phyloP scores from a whole-genome alignment of 2,329 filamentous ascomycete genomes.

The Microdochium nivale region DNA sequence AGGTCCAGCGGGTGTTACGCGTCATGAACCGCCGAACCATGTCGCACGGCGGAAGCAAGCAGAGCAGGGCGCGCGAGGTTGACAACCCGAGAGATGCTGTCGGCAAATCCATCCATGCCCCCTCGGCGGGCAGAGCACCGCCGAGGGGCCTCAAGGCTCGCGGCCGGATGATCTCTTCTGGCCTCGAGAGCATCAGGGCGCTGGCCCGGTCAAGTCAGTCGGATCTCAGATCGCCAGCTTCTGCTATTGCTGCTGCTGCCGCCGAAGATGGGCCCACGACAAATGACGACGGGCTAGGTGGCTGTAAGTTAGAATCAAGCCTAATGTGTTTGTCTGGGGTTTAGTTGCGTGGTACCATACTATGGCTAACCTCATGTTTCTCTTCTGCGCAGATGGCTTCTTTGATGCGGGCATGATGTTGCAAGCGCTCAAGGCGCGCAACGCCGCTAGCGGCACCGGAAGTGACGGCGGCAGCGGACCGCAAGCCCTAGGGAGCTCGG shows the following conservation, averaged over 20 bases:
- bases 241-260: no score
- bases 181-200: constrained; percentile 32
- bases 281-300: constrained; percentile 83
- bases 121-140: constrained; percentile 5
- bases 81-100: constrained; percentile 22
- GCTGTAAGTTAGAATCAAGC: constrained; percentile 76
- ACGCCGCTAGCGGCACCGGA: constrained; percentile 30
- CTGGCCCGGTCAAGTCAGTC: constrained; percentile 4
- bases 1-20: constrained; percentile 77
- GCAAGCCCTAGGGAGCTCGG: constrained; percentile 43
- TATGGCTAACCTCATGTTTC: constrained; percentile 1
- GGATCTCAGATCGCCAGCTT: constrained; percentile 41
- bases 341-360: no score
- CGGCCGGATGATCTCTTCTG: constrained; percentile 59
- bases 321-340: no score
- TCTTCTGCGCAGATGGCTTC: constrained; percentile 67
- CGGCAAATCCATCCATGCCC: background rate
- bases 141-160: constrained; percentile 55
- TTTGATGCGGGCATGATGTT: constrained; percentile 95
- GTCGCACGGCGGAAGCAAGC: constrained; percentile 26
- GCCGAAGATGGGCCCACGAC: constrained; percentile 65
- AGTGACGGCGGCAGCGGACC: constrained; percentile 36
- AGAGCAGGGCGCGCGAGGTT: constrained; percentile 45
- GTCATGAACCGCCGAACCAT: constrained; percentile 47
- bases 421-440: constrained; percentile 70